A percentile compares a stretch with the other conserved stretches of the same genome.
These are phyloP conservation scores for Ceratonia siliqua DNA, from an alignment of 306 rosid genomes.

Conservation along the genomic window DNA sequence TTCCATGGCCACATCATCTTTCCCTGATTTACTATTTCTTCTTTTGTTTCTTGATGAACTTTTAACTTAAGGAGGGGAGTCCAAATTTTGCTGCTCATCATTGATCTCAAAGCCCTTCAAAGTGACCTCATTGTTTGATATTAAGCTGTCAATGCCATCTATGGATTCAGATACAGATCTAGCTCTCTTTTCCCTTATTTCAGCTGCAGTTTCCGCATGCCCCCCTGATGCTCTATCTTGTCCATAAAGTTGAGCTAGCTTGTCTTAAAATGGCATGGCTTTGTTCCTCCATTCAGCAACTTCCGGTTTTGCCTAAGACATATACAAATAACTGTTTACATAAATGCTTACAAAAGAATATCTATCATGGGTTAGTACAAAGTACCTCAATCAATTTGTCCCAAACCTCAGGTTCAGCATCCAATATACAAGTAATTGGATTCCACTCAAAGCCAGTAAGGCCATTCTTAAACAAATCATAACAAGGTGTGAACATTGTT, in stretches of 20 bases:
- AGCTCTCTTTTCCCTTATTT: neutral
- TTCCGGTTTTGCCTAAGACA: neutral
- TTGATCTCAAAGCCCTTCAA: neutral
- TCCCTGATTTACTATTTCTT: too few relatives aligned
- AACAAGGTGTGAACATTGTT: too few relatives aligned
- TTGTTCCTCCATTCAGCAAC: neutral
- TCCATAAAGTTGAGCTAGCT: neutral
- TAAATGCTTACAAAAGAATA: too few relatives aligned
- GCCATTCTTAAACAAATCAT: too few relatives aligned
- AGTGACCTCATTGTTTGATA: neutral
- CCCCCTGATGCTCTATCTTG: neutral
- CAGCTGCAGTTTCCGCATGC: neutral
- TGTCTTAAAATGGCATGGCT: neutral
- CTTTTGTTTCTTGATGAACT: too few relatives aligned
- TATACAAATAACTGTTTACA: too few relatives aligned
- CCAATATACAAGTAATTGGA: too few relatives aligned
- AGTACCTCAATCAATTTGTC: too few relatives aligned
- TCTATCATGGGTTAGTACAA: too few relatives aligned
- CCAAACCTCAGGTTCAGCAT: too few relatives aligned
- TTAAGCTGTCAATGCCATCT: neutral
- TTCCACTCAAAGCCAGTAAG: too few relatives aligned
- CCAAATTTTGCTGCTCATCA: neutral
- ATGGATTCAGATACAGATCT: neutral
- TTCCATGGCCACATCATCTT: too few relatives aligned
- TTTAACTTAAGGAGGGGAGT: neutral